Percentiles rank a stretch among this genome's conserved stretches.
These are phyloP conservation scores for Suillus bovinus DNA, from an alignment of 768 basidiomycete species.

Conservation along the genomic window DNA sequence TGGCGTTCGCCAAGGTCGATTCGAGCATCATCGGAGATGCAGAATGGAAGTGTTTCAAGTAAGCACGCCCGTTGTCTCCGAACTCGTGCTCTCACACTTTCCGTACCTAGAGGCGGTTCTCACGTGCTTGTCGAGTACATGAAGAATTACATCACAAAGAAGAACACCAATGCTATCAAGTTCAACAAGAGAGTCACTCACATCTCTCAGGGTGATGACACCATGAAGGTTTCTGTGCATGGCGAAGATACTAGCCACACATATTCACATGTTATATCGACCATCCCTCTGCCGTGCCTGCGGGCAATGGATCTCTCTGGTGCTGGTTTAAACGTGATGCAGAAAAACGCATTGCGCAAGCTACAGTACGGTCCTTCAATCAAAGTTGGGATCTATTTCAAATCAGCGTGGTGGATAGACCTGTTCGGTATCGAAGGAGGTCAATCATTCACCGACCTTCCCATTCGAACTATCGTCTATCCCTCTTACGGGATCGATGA, in stretches of 20 bases:
- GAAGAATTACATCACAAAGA: slow-evolving; percentile 19
- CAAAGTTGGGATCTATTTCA: slow-evolving; percentile 47
- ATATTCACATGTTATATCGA: slow-evolving; percentile 44
- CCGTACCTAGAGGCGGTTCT: slow-evolving; percentile 22
- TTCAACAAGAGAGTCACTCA: slow-evolving; percentile 21
- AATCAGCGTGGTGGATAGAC: slow-evolving; percentile 43
- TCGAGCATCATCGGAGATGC: slow-evolving; percentile 11
- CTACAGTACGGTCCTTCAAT: slow-evolving; percentile 38
- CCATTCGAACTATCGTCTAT: slow-evolving; percentile 43
- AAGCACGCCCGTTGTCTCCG: slow-evolving; percentile 10
- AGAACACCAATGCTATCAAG: too few relatives aligned
- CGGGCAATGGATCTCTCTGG: slow-evolving; percentile 34
- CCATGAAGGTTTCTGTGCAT: slow-evolving; percentile 14
- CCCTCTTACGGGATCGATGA: slow-evolving; percentile 40
- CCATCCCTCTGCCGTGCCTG: slow-evolving; percentile 40
- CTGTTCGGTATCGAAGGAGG: slow-evolving; percentile 39
- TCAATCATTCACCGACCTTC: slow-evolving; percentile 42
- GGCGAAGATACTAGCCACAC: too few relatives aligned
- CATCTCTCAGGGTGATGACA: slow-evolving; percentile 8
- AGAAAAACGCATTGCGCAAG: slow-evolving; percentile 39
- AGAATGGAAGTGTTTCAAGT: slow-evolving; percentile 34
- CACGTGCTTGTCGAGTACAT: slow-evolving; percentile 27
- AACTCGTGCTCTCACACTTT: not conserved
- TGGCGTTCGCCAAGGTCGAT: slow-evolving; percentile 24
- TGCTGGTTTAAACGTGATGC: slow-evolving; percentile 28